Evolutionary conservation across 1,284 basidiomycete species (phyloP), one percentile per base, ranked within the genome.

Genomic region (Heterobasidion occidentale): DNA sequence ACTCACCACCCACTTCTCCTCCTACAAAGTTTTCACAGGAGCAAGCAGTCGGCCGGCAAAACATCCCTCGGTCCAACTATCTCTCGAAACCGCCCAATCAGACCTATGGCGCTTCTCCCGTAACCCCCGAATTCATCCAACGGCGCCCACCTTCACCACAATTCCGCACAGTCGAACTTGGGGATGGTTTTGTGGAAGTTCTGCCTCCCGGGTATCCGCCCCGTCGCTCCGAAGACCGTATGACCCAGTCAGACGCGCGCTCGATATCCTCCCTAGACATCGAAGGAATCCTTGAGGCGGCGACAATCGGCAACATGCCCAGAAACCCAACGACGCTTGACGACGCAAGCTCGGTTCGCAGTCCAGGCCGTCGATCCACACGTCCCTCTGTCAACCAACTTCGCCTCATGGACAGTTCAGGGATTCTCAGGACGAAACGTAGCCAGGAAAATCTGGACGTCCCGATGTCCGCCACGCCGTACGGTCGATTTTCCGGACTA

Each of bases 251-350:
- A 19, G 38, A n/a, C 38, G 38, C 5, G 38, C 60, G 56, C 35
- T 61, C 66, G 2, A 59, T 71, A 11, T 66, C 66, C 14, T 74
- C 75, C 3, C 66, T 75, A 15, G 78, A 81, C 60, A 79, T 82
- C 56, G 79, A 78, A 62, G 72, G 75, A 33, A 79, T 81, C 64
- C 70, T 82, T 46, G 77, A 81, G 60, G 72, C 76, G 66, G 77
- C 77, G 3, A 71, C 53, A 27, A 48, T 48, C 19, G 17, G 46
- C 9, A n/a, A 5, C 9, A 11, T 11, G 11, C 12, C n/a, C 11
- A 11, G 46, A 19, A 17, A 17, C 19, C 46, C 12, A 20, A 33
- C 46, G 7, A 33, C 46, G 51, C 20, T 35, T 45, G 46, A 53
- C 19, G 58, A 56, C 12, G 48, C 46, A 20, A 52, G 46, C 17